A percentile compares a stretch with the other conserved stretches of the same genome.
phyloP scores from a whole-genome alignment of 371 early-diverging fungal genomes.

The Dichotomocladium elegans region DNA sequence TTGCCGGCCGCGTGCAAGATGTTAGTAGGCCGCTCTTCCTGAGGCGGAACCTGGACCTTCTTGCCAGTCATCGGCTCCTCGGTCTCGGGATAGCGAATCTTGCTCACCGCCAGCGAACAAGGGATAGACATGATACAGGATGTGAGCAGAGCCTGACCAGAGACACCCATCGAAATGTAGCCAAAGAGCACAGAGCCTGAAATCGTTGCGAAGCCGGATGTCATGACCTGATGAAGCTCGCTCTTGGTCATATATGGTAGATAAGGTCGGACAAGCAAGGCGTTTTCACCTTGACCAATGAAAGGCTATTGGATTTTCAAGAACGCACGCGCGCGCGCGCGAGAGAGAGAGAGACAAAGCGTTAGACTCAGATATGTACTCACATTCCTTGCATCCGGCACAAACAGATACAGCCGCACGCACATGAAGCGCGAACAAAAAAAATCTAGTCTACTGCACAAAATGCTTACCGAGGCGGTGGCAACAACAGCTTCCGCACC shows the following conservation, averaged over 20 bases:
- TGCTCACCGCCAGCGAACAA: conserved; percentile 81
- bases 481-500: conserved; percentile 90
- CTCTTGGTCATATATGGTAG: conserved; percentile 81
- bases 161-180: conserved; percentile 66
- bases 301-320: conserved; percentile 42
- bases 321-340: neutral
- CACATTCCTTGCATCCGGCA: neutral
- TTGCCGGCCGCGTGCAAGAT: conserved; percentile 82
- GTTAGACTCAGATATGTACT: neutral
- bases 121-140: conserved; percentile 94
- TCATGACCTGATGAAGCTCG: conserved; percentile 87
- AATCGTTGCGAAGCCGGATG: conserved; percentile 90
- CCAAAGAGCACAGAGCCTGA: conserved; percentile 88
- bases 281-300: conserved; percentile 83
- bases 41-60: conserved; percentile 32
- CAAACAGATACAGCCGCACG: neutral
- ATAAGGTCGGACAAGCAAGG: conserved; percentile 79
- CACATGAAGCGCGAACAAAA: neutral
- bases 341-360: neutral
- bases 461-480: conserved; percentile 62
- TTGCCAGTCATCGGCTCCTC: conserved; percentile 76
- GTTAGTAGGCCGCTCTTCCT: conserved; percentile 51
- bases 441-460: too few species aligned
- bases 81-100: conserved; percentile 75
- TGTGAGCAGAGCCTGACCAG: conserved; percentile 67